Evolutionary conservation across 176 grass and related monocot species (phyloP).

Genomic region (Aechmea fasciata): DNA sequence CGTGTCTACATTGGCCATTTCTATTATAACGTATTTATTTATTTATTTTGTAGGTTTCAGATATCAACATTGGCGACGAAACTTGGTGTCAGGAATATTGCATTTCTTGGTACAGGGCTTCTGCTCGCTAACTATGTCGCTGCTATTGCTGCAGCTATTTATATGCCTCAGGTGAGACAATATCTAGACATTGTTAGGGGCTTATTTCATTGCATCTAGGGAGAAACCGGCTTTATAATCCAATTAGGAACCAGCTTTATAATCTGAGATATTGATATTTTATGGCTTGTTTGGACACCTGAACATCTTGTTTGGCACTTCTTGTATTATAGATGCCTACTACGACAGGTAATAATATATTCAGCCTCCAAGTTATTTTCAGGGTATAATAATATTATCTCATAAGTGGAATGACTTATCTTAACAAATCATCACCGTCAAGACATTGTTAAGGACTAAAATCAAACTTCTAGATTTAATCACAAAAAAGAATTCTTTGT

Average conservation of each 20-base stretch:
- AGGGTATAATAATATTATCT: too few relatives aligned
- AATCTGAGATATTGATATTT: too few relatives aligned
- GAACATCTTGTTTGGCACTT: too few relatives aligned
- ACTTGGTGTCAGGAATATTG: slow-evolving; percentile 98
- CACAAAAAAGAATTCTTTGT: too few relatives aligned
- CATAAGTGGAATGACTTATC: too few relatives aligned
- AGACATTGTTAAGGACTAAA: too few relatives aligned
- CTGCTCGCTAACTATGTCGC: slow-evolving; percentile 76
- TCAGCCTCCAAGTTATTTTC: too few relatives aligned
- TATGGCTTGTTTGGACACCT: too few relatives aligned
- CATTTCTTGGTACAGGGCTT: slow-evolving; percentile 83
- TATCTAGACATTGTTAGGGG: neutral
- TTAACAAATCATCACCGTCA: too few relatives aligned
- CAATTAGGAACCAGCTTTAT: neutral
- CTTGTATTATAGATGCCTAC: too few relatives aligned
- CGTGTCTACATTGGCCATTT: neutral
- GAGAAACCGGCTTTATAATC: neutral
- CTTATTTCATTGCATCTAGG: slow-evolving; percentile 6
- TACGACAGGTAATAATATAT: too few relatives aligned
- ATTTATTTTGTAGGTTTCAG: slow-evolving; percentile 40
- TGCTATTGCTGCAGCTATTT: slow-evolving; percentile 70
- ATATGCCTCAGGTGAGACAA: slow-evolving; percentile 68
- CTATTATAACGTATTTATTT: neutral
- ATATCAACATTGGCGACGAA: slow-evolving; percentile 98
- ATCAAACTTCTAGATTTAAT: too few relatives aligned